Evolutionary conservation across 202 grass and related monocot species (phyloP), one percentile per base, ranked within the genome.

Genomic region (Digitaria exilis): DNA sequence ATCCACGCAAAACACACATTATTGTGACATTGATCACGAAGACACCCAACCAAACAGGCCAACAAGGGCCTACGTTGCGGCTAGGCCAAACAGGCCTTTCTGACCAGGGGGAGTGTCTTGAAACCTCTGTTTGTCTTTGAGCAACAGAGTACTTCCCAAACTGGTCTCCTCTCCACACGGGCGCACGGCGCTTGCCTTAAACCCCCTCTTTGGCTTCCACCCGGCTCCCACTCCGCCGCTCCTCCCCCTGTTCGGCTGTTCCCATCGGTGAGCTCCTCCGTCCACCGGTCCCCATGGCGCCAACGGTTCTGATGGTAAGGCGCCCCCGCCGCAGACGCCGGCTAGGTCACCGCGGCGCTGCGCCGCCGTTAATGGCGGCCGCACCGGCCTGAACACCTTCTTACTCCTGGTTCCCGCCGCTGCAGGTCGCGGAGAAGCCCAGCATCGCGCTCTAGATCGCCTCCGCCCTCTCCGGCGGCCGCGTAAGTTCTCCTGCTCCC

Each of bases 391-490:
- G 28, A 50, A 67, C 8, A 37, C 12, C 56, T 80, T 81, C 73
- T 76, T 7, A 78, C 45, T 70, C 75, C 61, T 26, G 6, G 24
- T 19, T 82, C 50, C 5, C 34, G 62, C 54, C 11, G 51, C 70
- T 86, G 82, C 90, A 98, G 95, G 92, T 95, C 26, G 92, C 92
- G 6, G 95, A 98, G 80, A 98, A 98, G 84, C 95, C 95, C 75
- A 98, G 92, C 85, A 95, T 98, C 80, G 88, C 95, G 68, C 87
- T 98, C 68, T 91, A 92, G 69, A 95, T 98, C 68, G 88, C 95
- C 65, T 91, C 87, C 22, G 90, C 84, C 65, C 84, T 98, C 76
- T 98, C 95, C 72, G 82, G 88, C 45, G 87, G 92, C 72, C 82
- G 85, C 67, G 92, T 95, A 78, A 83, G 76, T 71, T 29, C 39